Conservation (phyloP, 179 eudicot genomes). For the Spergularia azorica region DNA sequence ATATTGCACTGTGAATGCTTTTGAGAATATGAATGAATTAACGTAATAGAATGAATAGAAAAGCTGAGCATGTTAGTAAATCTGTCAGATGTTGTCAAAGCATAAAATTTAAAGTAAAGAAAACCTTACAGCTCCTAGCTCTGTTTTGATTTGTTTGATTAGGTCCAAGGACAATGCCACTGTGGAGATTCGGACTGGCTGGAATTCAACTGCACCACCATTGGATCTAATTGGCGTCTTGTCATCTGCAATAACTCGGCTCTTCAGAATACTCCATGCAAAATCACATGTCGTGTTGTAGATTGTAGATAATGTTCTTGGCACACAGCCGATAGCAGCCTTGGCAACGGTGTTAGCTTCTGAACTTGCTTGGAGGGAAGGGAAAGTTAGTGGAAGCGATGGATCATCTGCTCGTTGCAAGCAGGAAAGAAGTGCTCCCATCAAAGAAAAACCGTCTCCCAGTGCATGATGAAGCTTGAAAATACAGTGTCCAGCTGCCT, state of each 20-base stretch:
- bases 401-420: conserved; percentile 69
- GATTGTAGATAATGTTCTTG: conserved; percentile 30
- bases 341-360: background rate
- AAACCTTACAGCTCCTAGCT: conserved; percentile 60
- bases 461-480: conserved; percentile 85
- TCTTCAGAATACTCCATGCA: conserved; percentile 68
- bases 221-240: conserved; percentile 63
- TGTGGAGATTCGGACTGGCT: conserved; percentile 55
- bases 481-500: conserved; percentile 54
- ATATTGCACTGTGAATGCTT: background rate
- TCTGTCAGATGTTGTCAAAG: background rate
- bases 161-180: conserved; percentile 52
- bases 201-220: conserved; percentile 52
- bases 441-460: conserved; percentile 79
- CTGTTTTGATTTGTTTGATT: conserved; percentile 56
- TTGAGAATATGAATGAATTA: background rate
- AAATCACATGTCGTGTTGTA: conserved; percentile 54
- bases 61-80: background rate
- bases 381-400: conserved; percentile 67
- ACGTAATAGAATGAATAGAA: background rate
- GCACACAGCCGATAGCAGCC: conserved; percentile 24
- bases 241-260: conserved; percentile 58
- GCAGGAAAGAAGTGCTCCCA: conserved; percentile 89
- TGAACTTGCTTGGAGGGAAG: conserved; percentile 33
- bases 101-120: conserved; percentile 1